phyloP scores from a whole-genome alignment of 192 early-diverging fungal species.

The Podila epigama region DNA sequence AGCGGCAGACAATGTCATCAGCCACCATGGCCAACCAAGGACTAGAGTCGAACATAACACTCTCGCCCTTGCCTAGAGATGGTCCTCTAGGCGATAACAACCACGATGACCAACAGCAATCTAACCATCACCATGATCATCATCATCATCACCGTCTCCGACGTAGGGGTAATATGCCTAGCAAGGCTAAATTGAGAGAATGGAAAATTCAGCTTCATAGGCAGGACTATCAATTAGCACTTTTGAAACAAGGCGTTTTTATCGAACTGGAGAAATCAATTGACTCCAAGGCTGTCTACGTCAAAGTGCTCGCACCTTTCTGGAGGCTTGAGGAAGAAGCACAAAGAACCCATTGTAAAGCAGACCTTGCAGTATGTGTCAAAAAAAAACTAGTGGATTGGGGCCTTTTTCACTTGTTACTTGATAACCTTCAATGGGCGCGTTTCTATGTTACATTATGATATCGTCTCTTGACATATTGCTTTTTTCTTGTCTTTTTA shows the following conservation, averaged over 20 bases:
- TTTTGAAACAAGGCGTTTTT: constrained; percentile 39
- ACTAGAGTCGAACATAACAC: not conserved
- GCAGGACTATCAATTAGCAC: constrained; percentile 26
- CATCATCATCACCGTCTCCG: not conserved
- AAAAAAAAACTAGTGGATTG: too few relatives aligned
- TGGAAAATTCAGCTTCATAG: constrained; percentile 28
- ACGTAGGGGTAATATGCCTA: not conserved
- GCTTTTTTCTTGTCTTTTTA: not conserved
- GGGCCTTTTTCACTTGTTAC: too few relatives aligned
- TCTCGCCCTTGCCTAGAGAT: too few relatives aligned
- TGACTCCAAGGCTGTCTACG: constrained; percentile 27
- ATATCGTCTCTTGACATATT: too few relatives aligned
- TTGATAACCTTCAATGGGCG: too few relatives aligned
- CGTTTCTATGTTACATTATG: too few relatives aligned
- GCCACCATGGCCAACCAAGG: not conserved
- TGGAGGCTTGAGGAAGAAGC: constrained; percentile 31
- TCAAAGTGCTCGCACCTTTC: constrained; percentile 47
- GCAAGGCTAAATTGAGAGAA: constrained; percentile 18
- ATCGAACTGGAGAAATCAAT: constrained; percentile 36
- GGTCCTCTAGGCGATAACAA: too few relatives aligned
- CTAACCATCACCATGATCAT: not conserved
- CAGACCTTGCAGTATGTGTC: constrained; percentile 34
- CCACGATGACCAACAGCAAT: not conserved
- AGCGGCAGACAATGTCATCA: not conserved
- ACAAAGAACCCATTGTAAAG: constrained; percentile 39